Evolutionary conservation across 139 green algal genomes (phyloP), one percentile per base, ranked within the genome.

Genomic region (Closterium sp.): DNA sequence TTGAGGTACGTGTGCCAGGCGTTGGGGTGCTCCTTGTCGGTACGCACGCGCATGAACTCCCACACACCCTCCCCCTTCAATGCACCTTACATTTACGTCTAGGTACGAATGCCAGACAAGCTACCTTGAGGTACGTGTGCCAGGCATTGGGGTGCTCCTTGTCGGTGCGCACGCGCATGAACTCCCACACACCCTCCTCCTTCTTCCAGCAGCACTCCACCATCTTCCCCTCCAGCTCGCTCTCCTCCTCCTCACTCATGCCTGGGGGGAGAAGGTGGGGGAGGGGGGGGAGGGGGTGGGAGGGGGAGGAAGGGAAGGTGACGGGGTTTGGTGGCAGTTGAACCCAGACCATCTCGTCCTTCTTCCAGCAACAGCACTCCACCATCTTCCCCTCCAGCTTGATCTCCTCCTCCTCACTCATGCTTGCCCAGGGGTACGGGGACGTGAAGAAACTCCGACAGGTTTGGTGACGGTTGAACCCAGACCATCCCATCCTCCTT

Each of bases 101-200:
- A n/a, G n/a, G n/a, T n/a, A n/a, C n/a, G n/a, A n/a, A n/a, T n/a
- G n/a, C n/a, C n/a, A n/a, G n/a, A n/a, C n/a, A n/a, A n/a, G n/a
- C n/a, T n/a, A n/a, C n/a, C n/a, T n/a, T n/a, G n/a, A n/a, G n/a
- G 91, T 93, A 93, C 12, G 34, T 36, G 76, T 66, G 64, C 76
- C 83, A 93, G 21, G 95, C 96, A 91, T 99, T 99, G 89, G 97
- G 95, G 0, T 88, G 94, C 25, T 95, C 89, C 95, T 99, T 99
- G 96, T 99, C 97, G 12, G 85, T 89, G 38, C 97, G 94, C n/a
- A 96, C 95, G 0, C 97, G 90, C 96, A 99, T 96, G 95, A 96
- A 98, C 28, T 76, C 19, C 97, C 97, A 99, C 9, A 84, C 19
- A 9, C 92, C 76, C 28, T 81, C 69, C 36, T 96, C 93, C 7